Conservation (phyloP, 129 eudicot genomes). For the Flaveria trinervia region DNA sequence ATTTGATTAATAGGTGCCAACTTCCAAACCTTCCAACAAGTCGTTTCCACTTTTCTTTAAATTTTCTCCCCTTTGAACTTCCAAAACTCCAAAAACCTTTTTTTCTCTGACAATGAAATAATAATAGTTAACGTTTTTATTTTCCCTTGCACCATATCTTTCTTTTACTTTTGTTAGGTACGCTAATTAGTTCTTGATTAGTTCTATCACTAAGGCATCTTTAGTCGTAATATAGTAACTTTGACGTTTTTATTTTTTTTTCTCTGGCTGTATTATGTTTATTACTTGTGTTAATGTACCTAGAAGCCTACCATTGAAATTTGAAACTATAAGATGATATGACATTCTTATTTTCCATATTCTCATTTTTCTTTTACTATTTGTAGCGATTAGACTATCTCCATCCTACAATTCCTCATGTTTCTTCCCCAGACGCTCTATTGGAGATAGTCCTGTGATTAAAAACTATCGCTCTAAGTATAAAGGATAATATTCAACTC, state of each 20-base stretch:
- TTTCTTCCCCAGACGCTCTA: too few species aligned
- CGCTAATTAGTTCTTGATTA: not conserved
- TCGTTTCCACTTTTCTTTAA: slow-evolving; percentile 9
- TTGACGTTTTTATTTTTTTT: not conserved
- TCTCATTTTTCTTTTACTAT: too few species aligned
- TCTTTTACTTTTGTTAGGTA: too few species aligned
- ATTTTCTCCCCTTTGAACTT: not conserved
- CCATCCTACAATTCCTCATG: too few species aligned
- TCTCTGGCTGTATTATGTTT: not conserved
- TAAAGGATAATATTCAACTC: too few species aligned
- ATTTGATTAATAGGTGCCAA: slow-evolving; percentile 26
- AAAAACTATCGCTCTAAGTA: too few species aligned
- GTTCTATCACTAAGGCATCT: too few species aligned
- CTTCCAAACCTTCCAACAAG: slow-evolving; percentile 20
- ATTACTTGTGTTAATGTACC: not conserved
- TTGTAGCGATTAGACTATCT: too few species aligned
- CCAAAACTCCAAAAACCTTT: not conserved
- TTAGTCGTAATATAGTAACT: too few species aligned
- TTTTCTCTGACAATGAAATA: not conserved
- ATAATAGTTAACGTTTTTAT: not conserved
- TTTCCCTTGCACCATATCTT: too few species aligned
- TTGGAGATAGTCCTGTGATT: too few species aligned
- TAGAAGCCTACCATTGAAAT: too few species aligned
- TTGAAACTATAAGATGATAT: not conserved
- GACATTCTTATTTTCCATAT: not conserved